A percentile compares a stretch with the other conserved stretches of the same genome.
These are phyloP conservation scores for Steccherinum ochraceum DNA, from an alignment of 768 basidiomycete species.

Conservation along the genomic window DNA sequence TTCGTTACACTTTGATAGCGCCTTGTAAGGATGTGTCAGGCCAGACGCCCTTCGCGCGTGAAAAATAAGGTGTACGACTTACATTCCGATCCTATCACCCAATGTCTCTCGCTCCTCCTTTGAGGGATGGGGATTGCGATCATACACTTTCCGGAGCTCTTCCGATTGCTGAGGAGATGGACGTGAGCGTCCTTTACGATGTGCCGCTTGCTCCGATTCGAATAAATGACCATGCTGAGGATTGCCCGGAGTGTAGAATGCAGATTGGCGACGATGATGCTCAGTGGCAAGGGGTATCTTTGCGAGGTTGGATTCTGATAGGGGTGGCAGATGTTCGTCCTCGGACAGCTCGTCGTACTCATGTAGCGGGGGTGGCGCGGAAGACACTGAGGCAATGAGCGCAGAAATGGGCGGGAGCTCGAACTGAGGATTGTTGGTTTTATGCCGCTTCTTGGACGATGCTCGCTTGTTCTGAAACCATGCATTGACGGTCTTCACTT, in stretches of 20 bases:
- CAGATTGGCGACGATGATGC: constrained; percentile 22
- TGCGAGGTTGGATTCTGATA: constrained; percentile 10
- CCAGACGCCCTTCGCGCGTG: constrained; percentile 11
- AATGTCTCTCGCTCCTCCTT: constrained; percentile 61
- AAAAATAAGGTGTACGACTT: constrained; percentile 29
- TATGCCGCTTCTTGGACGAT: constrained; percentile 61
- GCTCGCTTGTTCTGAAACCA: constrained; percentile 88
- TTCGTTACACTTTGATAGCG: constrained; percentile 75
- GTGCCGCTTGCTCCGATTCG: constrained; percentile 33
- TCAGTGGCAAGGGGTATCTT: constrained; percentile 10
- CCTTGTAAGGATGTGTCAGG: constrained; percentile 36
- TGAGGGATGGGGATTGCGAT: constrained; percentile 58
- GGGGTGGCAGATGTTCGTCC: constrained; percentile 35
- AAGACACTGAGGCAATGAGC: constrained; percentile 31
- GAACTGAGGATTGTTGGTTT: constrained; percentile 34
- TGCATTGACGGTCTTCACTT: constrained; percentile 79
- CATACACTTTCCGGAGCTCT: constrained; percentile 62
- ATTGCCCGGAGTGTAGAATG: constrained; percentile 38
- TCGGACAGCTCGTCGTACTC: constrained; percentile 42
- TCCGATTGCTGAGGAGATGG: constrained; percentile 62
- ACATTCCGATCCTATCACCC: constrained; percentile 72
- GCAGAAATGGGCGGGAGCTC: constrained; percentile 33
- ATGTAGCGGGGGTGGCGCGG: constrained; percentile 28
- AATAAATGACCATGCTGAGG: constrained; percentile 44
- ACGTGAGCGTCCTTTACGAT: constrained; percentile 57